Conservation (phyloP, 2,329 filamentous ascomycete species). For the Aspergillus melleus region DNA sequence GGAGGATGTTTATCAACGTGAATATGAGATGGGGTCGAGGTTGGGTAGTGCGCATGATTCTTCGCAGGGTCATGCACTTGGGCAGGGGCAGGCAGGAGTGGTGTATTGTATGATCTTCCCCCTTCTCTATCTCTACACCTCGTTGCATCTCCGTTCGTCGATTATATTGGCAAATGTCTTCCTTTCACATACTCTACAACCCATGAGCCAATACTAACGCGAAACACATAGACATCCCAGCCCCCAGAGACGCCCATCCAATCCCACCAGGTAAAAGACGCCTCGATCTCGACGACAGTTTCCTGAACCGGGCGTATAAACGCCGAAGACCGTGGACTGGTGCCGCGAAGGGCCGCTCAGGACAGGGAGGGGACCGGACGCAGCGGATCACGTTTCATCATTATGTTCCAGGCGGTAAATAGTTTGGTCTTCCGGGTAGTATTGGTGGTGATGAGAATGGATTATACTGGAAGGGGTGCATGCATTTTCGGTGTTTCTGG, state of each 20-base stretch:
- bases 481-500: neutral
- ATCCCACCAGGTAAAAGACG: neutral
- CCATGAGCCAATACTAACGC: no score
- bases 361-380: neutral
- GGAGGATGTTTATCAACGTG: neutral
- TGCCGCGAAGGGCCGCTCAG: no score
- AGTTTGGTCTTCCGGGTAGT: neutral
- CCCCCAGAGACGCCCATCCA: neutral
- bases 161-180: neutral
- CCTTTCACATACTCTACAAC: no score
- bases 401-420: neutral
- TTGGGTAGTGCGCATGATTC: neutral
- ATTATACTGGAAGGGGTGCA: neutral
- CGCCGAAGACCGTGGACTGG: slow-evolving; percentile 2
- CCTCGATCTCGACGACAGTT: slow-evolving; percentile 12
- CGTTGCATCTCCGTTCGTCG: neutral
- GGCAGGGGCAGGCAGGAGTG: neutral
- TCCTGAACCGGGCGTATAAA: slow-evolving; percentile 13
- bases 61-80: neutral
- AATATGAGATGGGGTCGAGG: neutral
- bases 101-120: neutral
- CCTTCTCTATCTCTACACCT: neutral
- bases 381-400: slow-evolving; percentile 3
- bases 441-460: no score
- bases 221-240: neutral